Evolutionary conservation across 2,329 filamentous ascomycete species (phyloP).

Genomic region (Cercospora nicotianae): DNA sequence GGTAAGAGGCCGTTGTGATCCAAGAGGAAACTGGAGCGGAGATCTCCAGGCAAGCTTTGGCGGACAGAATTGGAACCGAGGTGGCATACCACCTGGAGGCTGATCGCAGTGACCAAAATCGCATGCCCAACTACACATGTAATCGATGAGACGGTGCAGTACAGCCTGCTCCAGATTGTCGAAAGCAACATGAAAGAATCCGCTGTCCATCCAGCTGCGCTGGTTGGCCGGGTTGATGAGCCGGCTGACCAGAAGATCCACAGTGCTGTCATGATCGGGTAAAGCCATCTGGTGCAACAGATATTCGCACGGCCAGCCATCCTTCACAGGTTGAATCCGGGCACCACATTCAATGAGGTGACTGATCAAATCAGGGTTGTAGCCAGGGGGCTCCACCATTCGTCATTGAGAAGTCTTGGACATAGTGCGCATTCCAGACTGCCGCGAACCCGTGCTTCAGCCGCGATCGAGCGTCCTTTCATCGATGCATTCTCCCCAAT

Average conservation of each 20-base stretch:
- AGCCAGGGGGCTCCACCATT: neutral
- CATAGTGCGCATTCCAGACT: neutral
- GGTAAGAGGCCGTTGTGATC: neutral
- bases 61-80: neutral
- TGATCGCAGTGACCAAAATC: neutral
- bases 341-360: neutral
- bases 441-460: neutral
- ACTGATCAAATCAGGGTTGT: neutral
- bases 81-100: neutral
- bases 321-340: neutral
- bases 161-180: neutral
- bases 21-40: neutral
- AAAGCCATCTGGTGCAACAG: neutral
- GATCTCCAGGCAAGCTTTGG: neutral
- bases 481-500: neutral
- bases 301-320: neutral
- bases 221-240: neutral
- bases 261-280: neutral
- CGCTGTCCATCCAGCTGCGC: neutral
- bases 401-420: neutral
- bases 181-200: neutral
- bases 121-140: neutral
- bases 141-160: neutral
- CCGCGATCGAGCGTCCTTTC: neutral
- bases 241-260: neutral